Base-by-base conservation (phyloP, 2,329 filamentous ascomycete species). In the Dactylonectria macrodidyma region DNA sequence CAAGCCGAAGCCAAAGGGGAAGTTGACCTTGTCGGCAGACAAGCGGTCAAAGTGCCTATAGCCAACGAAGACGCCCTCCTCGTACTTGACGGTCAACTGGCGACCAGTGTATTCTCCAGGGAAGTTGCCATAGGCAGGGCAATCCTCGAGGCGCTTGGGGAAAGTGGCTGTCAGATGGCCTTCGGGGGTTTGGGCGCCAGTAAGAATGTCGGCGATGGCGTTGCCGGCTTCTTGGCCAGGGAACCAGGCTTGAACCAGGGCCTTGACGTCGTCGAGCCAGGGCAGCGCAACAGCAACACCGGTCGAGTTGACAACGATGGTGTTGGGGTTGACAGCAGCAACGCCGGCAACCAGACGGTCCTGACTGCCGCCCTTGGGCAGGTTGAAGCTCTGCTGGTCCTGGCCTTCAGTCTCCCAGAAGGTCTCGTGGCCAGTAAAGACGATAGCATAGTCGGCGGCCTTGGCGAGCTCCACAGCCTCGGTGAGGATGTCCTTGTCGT, bases 181-280 rank as follows among this genome's bases (percentile, higher is more conserved):
- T 11, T 87, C 88, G 1, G 90, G 91, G 72, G 89, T 92, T 57
- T 88, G 83, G 58, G 86, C 83, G 36, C 90, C 91, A 56, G 89
- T 88, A 14, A 92, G 81, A 1, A 92, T 86, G 71, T 92, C 90
- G 3, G 88, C 89, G 62, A 93, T 88, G 2, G 89, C 88, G 71
- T 92, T 91, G 2, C 90, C 91, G 34, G 87, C 87, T 78, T 92
- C 90, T 74, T 92, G 90, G 11, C 90, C 90, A 65, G 89, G 88
- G 74, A 91, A 92, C 89, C 90, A 92, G n/a, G 88, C 86, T 73
- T 86, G 90, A 3, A 91, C 73, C 48, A 91, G 85, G 8, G 87
- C 89, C 14, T 87, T 87, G 26, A 91, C 83, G 41, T 83, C 76
- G 52, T 81, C 75, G 2, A 84, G 79, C 87, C 87, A 89, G 0